phyloP scores from a whole-genome alignment of 2,329 filamentous ascomycete species.

The Diaporthe vaccinii region DNA sequence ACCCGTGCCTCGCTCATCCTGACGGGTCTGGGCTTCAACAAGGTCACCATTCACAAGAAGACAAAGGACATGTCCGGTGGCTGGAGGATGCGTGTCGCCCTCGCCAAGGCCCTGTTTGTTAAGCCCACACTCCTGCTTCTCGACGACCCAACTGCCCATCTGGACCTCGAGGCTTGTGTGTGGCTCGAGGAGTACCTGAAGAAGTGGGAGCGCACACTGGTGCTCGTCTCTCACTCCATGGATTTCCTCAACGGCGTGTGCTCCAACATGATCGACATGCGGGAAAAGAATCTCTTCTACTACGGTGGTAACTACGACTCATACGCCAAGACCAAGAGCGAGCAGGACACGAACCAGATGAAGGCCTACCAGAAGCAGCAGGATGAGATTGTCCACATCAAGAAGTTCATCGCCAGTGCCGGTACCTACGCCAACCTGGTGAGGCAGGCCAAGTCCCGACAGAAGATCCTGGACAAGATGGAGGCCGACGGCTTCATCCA shows the following conservation, averaged over 20 bases:
- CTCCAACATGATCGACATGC: slow-evolving; percentile 99
- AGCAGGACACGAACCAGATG: slow-evolving; percentile 98
- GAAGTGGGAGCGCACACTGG: slow-evolving; percentile 98
- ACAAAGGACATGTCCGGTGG: slow-evolving; percentile 99
- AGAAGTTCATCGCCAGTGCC: slow-evolving; percentile 99
- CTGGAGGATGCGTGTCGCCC: slow-evolving; percentile 99
- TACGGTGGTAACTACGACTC: slow-evolving; percentile 99
- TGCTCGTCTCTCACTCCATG: slow-evolving; percentile 97
- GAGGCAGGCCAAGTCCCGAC: slow-evolving; percentile 96
- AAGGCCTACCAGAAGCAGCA: slow-evolving; percentile 99
- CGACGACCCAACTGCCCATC: slow-evolving; percentile 98
- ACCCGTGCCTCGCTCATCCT: slow-evolving; percentile 96
- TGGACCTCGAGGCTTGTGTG: slow-evolving; percentile 99
- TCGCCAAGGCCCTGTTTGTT: slow-evolving; percentile 98
- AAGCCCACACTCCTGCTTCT: slow-evolving; percentile 96
- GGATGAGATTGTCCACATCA: slow-evolving; percentile 99
- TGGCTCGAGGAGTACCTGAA: slow-evolving; percentile 99
- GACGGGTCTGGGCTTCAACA: slow-evolving; percentile 99
- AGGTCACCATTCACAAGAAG: slow-evolving; percentile 97
- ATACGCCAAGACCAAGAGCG: slow-evolving; percentile 91
- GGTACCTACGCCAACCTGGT: slow-evolving; percentile 99
- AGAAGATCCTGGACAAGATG: slow-evolving; percentile 99
- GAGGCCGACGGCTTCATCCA: slow-evolving; percentile 99
- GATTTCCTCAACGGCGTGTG: slow-evolving; percentile 99
- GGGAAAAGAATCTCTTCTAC: slow-evolving; percentile 88